Conservation (phyloP, 2,329 filamentous ascomycete species). For the Aspergillus pseudonomiae region DNA sequence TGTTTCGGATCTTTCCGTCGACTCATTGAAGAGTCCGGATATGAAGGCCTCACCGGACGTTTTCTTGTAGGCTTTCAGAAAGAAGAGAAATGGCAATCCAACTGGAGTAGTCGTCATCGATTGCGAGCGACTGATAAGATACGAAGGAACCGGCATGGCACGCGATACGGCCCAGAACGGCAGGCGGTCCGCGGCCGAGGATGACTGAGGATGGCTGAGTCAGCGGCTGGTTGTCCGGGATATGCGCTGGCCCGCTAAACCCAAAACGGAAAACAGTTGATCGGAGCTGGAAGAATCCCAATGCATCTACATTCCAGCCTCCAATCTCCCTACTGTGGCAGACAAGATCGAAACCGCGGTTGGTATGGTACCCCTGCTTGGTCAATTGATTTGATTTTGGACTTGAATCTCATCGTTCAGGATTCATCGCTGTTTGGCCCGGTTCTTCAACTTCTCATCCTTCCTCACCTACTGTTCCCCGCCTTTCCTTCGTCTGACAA, state of each 20-base stretch:
- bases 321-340: not conserved
- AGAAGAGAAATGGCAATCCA: not conserved
- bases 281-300: constrained; percentile 7
- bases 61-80: not conserved
- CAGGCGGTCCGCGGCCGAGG: constrained; percentile 26
- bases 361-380: not conserved
- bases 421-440: not conserved
- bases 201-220: constrained; percentile 27
- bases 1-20: not conserved
- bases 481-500: constrained; percentile 8
- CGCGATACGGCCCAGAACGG: constrained; percentile 9
- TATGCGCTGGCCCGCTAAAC: constrained; percentile 45
- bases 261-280: constrained; percentile 46
- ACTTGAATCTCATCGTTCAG: not conserved
- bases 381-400: not conserved
- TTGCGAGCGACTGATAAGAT: constrained; percentile 28
- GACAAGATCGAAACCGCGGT: not conserved
- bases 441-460: not conserved
- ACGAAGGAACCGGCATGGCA: constrained; percentile 16
- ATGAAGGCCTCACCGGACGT: not conserved
- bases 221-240: constrained; percentile 41
- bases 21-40: not conserved
- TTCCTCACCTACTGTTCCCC: not conserved
- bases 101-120: not conserved
- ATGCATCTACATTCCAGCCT: constrained; percentile 13